These are phyloP conservation scores for Lepraria neglecta DNA, from an alignment of 495 filamentous ascomycete genomes.

Conservation along the genomic window DNA sequence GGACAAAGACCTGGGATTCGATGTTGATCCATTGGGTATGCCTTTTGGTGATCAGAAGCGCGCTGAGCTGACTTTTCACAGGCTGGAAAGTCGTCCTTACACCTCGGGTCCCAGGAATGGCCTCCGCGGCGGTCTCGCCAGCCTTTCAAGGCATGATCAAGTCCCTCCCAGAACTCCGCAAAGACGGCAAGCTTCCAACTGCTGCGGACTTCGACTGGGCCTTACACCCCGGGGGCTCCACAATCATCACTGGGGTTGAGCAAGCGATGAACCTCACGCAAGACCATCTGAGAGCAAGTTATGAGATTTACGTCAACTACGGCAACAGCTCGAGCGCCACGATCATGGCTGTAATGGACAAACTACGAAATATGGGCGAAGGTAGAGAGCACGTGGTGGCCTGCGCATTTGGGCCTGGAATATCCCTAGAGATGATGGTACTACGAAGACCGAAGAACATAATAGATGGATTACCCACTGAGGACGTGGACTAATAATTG, in stretches of 20 bases:
- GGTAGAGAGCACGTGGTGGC: slow-evolving; percentile 53
- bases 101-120: slow-evolving; percentile 49
- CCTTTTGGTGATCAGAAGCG: background rate
- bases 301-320: slow-evolving; percentile 57
- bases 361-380: slow-evolving; percentile 47
- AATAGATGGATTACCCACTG: slow-evolving; percentile 16
- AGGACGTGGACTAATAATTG: slow-evolving; percentile 19
- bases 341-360: slow-evolving; percentile 55
- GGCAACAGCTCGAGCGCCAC: slow-evolving; percentile 58
- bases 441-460: slow-evolving; percentile 37
- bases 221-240: slow-evolving; percentile 58
- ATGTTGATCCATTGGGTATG: slow-evolving; percentile 49
- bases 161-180: slow-evolving; percentile 38
- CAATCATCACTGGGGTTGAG: slow-evolving; percentile 57
- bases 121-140: slow-evolving; percentile 42
- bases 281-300: slow-evolving; percentile 54
- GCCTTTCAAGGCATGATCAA: slow-evolving; percentile 45
- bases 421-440: slow-evolving; percentile 58
- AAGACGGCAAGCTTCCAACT: slow-evolving; percentile 29
- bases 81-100: slow-evolving; percentile 57
- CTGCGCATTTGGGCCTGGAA: slow-evolving; percentile 60
- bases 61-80: slow-evolving; percentile 8
- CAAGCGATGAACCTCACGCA: slow-evolving; percentile 46
- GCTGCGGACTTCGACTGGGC: slow-evolving; percentile 61
- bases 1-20: slow-evolving; percentile 52